A percentile compares a stretch with the other conserved stretches of the same genome.
Conservation (phyloP, 2,329 filamentous ascomycete genomes). For the Aspergillus persii region DNA sequence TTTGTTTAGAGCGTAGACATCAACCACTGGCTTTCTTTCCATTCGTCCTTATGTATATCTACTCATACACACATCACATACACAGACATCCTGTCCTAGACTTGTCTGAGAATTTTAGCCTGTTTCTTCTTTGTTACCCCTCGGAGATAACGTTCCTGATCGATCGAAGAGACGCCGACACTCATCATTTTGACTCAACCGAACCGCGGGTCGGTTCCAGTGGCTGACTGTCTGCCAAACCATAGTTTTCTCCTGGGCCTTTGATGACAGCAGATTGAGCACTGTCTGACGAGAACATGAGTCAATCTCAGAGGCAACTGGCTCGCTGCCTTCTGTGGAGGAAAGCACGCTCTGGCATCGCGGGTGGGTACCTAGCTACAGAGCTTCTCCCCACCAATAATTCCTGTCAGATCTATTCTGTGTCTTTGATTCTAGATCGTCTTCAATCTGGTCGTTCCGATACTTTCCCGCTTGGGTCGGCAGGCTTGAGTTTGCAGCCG, state of each 20-base stretch:
- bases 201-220: neutral
- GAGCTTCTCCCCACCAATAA: neutral
- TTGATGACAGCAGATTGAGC: neutral
- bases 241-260: neutral
- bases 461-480: neutral
- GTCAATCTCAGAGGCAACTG: neutral
- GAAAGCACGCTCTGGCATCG: neutral
- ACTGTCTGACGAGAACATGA: neutral
- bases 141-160: neutral
- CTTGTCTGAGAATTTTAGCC: neutral
- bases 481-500: constrained; percentile 1
- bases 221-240: neutral
- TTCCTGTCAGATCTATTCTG: neutral
- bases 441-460: neutral
- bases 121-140: neutral
- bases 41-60: neutral
- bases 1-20: neutral
- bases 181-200: neutral
- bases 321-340: neutral
- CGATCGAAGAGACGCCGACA: neutral
- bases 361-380: neutral
- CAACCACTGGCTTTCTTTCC: neutral
- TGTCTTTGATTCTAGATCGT: neutral
- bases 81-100: neutral
- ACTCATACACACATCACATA: too few species aligned